Base-by-base conservation (phyloP, 768 basidiomycete genomes). In the Mycena vitilis region DNA sequence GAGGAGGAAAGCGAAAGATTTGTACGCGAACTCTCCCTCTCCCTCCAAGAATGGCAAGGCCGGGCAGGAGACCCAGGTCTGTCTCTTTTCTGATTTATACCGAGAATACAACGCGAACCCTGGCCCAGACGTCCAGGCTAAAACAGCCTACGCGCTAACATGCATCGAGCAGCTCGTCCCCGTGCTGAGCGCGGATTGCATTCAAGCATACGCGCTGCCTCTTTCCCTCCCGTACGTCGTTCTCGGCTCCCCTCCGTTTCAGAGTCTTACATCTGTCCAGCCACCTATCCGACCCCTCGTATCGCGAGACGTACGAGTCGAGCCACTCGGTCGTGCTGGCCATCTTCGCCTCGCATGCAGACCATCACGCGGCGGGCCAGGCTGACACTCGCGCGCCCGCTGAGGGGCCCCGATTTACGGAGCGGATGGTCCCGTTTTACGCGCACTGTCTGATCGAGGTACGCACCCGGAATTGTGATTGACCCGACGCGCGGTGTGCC, bases 251-350 rank as follows among this genome's bases (percentile, higher is more conserved):
- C 44, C 51, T 45, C 38, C 62, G 54, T 63, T 47, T 52, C 59
- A 58, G 52, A 38, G 47, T 53, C 42, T 65, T 66, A 52, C 65
- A 9, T 48, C 13, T 11, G 3, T 30, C 36, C 72, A 94, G 93
- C 20, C 86, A 91, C 75, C 82, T 95, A 36, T 83, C 81, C 60
- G 85, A 89, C 64, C 71, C 88, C 2, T 64, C 63, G 16, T 83
- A 93, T 70, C 88, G 91, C 40, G 92, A 95, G 70, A 88, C 88
- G n/a, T 96, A 89, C 73, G 95, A 96, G 76, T 91, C 93, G 0
- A 89, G 94, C 1, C 95, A 96, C 76, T 95, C 95, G 11, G 92
- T 93, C 34, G 80, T 96, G 42, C 81, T 96, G 16, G 85, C 94
- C 5, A 82, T 94, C 47, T 91, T 95, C 74, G 86, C 91, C 12